phyloP scores from a whole-genome alignment of 2,329 filamentous ascomycete species.

The Huntiella moniliformis region DNA sequence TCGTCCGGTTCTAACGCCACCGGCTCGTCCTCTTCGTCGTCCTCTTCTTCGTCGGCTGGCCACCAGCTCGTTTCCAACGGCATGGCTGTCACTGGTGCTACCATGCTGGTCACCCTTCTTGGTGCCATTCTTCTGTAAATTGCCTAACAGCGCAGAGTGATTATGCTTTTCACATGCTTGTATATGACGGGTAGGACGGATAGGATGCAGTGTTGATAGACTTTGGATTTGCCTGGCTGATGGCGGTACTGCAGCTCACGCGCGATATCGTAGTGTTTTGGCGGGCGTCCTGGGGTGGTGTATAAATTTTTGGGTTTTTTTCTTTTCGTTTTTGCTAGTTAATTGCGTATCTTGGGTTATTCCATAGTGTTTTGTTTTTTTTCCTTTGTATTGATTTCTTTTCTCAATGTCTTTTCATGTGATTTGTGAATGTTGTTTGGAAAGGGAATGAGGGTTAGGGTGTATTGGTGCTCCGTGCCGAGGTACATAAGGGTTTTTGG shows the following conservation, averaged over 20 bases:
- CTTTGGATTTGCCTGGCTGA: neutral
- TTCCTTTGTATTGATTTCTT: constrained; percentile 2
- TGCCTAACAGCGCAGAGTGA: neutral
- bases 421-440: neutral
- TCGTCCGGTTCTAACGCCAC: neutral
- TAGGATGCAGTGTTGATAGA: neutral
- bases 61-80: constrained; percentile 16
- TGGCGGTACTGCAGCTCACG: neutral
- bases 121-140: constrained; percentile 23
- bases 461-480: too few relatives aligned
- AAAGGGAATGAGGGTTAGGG: too few relatives aligned
- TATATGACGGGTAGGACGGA: neutral
- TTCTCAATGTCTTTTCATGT: constrained; percentile 1
- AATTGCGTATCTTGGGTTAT: constrained; percentile 1
- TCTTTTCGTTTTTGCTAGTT: neutral
- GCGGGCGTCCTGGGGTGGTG: neutral
- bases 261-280: neutral
- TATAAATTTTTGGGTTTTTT: constrained; percentile 9
- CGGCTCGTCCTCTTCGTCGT: constrained; percentile 13
- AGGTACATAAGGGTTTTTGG: too few relatives aligned
- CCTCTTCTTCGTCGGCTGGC: constrained; percentile 17
- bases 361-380: constrained; percentile 7
- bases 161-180: constrained; percentile 1
- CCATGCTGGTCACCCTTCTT: constrained; percentile 21
- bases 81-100: constrained; percentile 18